Conservation (phyloP, 108 stramenopile genomes). For the Cyclotella distinguenda region DNA sequence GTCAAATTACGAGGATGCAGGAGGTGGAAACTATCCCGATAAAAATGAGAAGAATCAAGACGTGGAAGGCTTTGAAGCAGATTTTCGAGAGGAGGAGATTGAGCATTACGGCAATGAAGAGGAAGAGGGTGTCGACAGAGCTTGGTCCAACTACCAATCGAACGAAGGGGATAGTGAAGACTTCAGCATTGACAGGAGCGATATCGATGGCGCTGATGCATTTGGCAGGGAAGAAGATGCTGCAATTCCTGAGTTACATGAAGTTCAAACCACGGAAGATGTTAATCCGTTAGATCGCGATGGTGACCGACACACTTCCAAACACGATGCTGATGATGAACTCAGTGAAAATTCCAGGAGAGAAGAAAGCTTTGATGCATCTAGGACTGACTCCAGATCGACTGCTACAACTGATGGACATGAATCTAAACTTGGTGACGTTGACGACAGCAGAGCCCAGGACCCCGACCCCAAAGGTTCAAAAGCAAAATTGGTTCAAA, state of each 20-base stretch:
- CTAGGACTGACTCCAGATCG: neutral
- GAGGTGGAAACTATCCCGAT: neutral
- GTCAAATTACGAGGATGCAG: neutral
- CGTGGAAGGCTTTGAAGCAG: neutral
- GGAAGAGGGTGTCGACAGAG: neutral
- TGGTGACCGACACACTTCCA: neutral
- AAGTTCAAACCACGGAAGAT: neutral
- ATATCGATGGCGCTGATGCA: neutral
- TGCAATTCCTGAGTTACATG: neutral
- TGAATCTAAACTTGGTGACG: too few relatives aligned
- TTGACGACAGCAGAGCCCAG: too few relatives aligned
- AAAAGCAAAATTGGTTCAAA: too few relatives aligned
- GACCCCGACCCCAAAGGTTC: too few relatives aligned
- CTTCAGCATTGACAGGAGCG: neutral
- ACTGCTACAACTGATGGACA: neutral
- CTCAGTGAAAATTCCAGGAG: neutral
- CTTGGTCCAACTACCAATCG: neutral
- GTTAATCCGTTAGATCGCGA: neutral
- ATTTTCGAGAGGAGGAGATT: neutral
- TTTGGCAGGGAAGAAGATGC: neutral
- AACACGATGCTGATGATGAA: neutral
- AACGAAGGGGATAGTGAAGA: conserved; percentile 2
- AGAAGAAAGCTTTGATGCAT: neutral
- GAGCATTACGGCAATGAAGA: neutral
- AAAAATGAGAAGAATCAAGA: neutral